A percentile compares a stretch with the other conserved stretches of the same genome.
Conservation (phyloP, 148 eudicot genomes). For the Spergularia bocconei region DNA sequence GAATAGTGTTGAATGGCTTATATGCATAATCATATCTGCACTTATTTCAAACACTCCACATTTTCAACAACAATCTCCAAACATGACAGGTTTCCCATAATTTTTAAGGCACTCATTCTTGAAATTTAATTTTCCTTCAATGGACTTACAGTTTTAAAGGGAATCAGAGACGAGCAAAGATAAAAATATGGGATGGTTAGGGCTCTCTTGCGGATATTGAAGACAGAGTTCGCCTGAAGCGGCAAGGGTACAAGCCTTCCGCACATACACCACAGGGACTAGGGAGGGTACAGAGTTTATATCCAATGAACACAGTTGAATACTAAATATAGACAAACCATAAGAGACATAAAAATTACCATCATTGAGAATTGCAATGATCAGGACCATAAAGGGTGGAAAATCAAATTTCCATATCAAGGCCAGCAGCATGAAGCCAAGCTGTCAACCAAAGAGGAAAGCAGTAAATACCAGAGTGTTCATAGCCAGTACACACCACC, state of each 20-base stretch:
- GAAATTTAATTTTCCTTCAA: background rate
- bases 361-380: constrained; percentile 97
- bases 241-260: background rate
- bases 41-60: background rate
- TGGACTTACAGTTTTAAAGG: background rate
- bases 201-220: background rate
- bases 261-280: background rate
- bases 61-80: too few relatives aligned
- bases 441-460: constrained; percentile 44
- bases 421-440: constrained; percentile 93
- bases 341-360: constrained; percentile 36
- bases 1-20: background rate
- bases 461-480: background rate
- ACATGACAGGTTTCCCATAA: too few relatives aligned
- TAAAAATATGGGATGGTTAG: too few relatives aligned
- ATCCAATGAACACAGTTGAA: background rate
- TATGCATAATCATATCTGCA: background rate
- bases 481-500: background rate
- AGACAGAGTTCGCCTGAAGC: background rate
- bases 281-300: background rate
- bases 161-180: too few relatives aligned
- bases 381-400: constrained; percentile 98
- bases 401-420: constrained; percentile 93
- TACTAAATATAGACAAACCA: background rate
- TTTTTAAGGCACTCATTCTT: background rate